phyloP scores from a whole-genome alignment of 2,329 filamentous ascomycete species.

The Fusarium incarnatum region DNA sequence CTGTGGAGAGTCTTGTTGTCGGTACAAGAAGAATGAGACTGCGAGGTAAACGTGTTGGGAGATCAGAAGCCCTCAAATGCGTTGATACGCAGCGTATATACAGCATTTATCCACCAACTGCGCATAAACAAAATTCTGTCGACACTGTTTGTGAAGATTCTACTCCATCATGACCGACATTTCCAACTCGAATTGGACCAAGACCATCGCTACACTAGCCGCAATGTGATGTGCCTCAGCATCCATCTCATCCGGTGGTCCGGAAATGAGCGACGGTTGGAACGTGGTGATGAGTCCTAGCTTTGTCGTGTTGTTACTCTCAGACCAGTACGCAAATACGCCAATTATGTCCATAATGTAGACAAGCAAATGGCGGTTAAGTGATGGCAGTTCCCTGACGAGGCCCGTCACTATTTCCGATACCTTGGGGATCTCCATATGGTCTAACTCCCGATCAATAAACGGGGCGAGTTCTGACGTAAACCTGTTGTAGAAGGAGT shows the following conservation, averaged over 20 bases:
- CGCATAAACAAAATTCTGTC: not conserved
- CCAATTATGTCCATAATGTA: not conserved
- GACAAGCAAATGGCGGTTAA: not conserved
- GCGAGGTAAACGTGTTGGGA: not conserved
- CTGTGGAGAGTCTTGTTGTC: conserved; percentile 1
- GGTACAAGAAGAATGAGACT: not conserved
- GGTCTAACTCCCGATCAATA: not conserved
- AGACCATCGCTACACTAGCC: not conserved
- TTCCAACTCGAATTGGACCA: not conserved
- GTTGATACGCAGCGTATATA: not conserved
- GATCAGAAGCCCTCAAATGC: not conserved
- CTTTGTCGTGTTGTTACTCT: not conserved
- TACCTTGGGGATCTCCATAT: not conserved
- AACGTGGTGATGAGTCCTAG: not conserved
- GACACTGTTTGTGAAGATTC: not conserved
- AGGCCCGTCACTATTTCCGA: not conserved
- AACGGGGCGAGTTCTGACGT: not conserved
- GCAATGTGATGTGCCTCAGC: not conserved
- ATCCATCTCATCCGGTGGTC: not conserved
- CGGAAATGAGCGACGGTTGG: not conserved
- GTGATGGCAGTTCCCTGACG: not conserved
- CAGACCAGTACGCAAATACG: not conserved
- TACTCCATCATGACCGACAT: not conserved
- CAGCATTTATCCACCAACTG: not conserved
- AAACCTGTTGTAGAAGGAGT: not conserved